These are phyloP conservation scores for Ilex asprella DNA, from an alignment of 257 asterid species.

Conservation along the genomic window DNA sequence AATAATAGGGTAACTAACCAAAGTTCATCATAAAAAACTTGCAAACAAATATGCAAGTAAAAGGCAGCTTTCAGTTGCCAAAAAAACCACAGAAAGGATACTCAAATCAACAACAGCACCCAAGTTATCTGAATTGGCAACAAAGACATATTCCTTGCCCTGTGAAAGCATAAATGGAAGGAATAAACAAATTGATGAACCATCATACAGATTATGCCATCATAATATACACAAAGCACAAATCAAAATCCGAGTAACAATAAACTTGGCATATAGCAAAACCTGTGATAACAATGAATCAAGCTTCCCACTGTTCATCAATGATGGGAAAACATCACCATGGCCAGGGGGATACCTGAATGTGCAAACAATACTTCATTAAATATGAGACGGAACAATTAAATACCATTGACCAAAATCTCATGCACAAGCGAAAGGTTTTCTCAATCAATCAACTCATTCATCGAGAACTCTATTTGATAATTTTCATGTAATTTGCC, in stretches of 20 bases:
- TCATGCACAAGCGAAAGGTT: too few species aligned
- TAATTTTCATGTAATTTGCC: too few species aligned
- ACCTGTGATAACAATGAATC: slow-evolving; percentile 85
- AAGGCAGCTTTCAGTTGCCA: slow-evolving; percentile 6
- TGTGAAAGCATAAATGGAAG: slow-evolving; percentile 21
- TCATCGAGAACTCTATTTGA: too few species aligned
- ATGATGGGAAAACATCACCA: slow-evolving; percentile 94
- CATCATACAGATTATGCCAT: too few species aligned
- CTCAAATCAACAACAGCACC: slow-evolving; percentile 97
- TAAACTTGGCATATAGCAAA: slow-evolving; percentile 7
- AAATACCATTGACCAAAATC: too few species aligned
- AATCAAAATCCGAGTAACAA: slow-evolving; percentile 10
- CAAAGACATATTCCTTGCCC: slow-evolving; percentile 95
- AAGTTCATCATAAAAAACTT: neutral
- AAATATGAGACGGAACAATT: slow-evolving; percentile 4
- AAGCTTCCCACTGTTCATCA: slow-evolving; percentile 94
- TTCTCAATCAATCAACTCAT: too few species aligned
- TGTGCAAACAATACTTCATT: slow-evolving; percentile 11
- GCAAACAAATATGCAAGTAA: slow-evolving; percentile 1
- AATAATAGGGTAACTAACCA: slow-evolving; percentile 5
- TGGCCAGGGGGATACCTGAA: slow-evolving; percentile 98
- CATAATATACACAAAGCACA: too few species aligned
- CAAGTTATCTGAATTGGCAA: slow-evolving; percentile 96
- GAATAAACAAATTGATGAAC: neutral
- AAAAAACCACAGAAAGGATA: slow-evolving; percentile 47